Percentiles rank a stretch among this genome's conserved stretches.
phyloP scores from a whole-genome alignment of 116 monocot species.

The Dioscorea cayenensis region DNA sequence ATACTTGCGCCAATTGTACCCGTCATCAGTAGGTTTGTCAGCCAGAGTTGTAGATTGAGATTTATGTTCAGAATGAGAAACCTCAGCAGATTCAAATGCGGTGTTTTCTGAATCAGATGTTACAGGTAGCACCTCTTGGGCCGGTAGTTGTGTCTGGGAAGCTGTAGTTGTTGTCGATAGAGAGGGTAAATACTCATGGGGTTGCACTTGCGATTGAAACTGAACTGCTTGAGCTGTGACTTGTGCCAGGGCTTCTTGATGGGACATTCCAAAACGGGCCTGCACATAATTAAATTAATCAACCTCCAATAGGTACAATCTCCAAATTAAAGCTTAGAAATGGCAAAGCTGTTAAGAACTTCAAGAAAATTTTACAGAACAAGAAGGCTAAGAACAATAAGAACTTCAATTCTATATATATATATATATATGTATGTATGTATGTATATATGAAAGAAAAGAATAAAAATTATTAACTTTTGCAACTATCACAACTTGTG shows the following conservation, averaged over 20 bases:
- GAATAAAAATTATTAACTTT: too few relatives aligned
- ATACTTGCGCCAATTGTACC: slow-evolving; percentile 91
- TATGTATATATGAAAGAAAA: too few relatives aligned
- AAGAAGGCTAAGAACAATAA: too few relatives aligned
- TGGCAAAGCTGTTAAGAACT: too few relatives aligned
- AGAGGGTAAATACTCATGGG: slow-evolving; percentile 22
- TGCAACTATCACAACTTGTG: too few relatives aligned
- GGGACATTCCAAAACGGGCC: slow-evolving; percentile 73
- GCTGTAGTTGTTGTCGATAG: slow-evolving; percentile 12
- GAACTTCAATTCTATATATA: too few relatives aligned
- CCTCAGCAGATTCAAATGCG: slow-evolving; percentile 12
- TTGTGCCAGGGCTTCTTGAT: slow-evolving; percentile 71
- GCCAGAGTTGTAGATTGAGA: slow-evolving; percentile 25
- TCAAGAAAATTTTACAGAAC: too few relatives aligned
- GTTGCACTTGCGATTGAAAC: slow-evolving; percentile 26
- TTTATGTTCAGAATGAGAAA: slow-evolving; percentile 27
- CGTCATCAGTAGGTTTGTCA: slow-evolving; percentile 73
- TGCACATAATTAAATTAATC: slow-evolving; percentile 18
- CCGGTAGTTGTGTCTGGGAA: slow-evolving; percentile 12
- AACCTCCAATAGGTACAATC: background rate
- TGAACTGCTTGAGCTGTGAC: slow-evolving; percentile 63
- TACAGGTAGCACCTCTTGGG: slow-evolving; percentile 16
- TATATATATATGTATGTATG: too few relatives aligned
- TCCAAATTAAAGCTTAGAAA: too few relatives aligned
- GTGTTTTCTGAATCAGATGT: slow-evolving; percentile 9